A percentile compares a stretch with the other conserved stretches of the same genome.
These are phyloP conservation scores for Leccinum arenicola DNA, from an alignment of 768 basidiomycete genomes.

Conservation along the genomic window DNA sequence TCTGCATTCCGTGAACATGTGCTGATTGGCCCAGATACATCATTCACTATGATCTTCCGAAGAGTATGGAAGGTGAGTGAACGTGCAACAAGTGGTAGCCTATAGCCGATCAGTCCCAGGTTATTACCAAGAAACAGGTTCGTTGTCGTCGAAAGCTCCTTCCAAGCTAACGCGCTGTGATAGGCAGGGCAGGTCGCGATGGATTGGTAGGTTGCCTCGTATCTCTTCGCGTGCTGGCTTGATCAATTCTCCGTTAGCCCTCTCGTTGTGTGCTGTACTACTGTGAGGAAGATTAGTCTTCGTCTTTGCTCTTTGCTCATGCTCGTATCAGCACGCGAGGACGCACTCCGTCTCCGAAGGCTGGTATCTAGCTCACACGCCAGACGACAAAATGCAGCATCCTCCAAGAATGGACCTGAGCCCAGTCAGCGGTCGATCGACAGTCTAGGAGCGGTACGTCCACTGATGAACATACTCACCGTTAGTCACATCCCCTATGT, in stretches of 20 bases:
- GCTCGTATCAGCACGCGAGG: slow-evolving; percentile 62
- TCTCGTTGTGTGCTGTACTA: slow-evolving; percentile 83
- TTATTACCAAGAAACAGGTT: slow-evolving; percentile 86
- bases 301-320: background rate
- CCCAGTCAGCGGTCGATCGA: slow-evolving; percentile 67
- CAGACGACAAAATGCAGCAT: slow-evolving; percentile 42
- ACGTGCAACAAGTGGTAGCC: background rate
- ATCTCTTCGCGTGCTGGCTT: background rate
- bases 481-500: slow-evolving; percentile 18
- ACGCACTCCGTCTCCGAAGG: slow-evolving; percentile 53
- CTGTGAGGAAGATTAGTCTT: slow-evolving; percentile 42
- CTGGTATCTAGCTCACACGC: slow-evolving; percentile 49
- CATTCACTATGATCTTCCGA: slow-evolving; percentile 79
- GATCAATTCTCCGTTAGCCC: slow-evolving; percentile 41
- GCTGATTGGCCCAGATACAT: slow-evolving; percentile 49
- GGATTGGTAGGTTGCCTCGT: slow-evolving; percentile 49
- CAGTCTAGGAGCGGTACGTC: slow-evolving; percentile 59
- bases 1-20: background rate
- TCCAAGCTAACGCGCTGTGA: slow-evolving; percentile 5
- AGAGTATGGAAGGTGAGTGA: slow-evolving; percentile 72
- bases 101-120: slow-evolving; percentile 39
- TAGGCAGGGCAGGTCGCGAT: slow-evolving; percentile 79
- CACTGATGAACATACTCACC: background rate
- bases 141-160: slow-evolving; percentile 7
- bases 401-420: slow-evolving; percentile 46